Evolutionary conservation across 805 yeast genomes (phyloP).

Genomic region (Torulaspora maleeae): DNA sequence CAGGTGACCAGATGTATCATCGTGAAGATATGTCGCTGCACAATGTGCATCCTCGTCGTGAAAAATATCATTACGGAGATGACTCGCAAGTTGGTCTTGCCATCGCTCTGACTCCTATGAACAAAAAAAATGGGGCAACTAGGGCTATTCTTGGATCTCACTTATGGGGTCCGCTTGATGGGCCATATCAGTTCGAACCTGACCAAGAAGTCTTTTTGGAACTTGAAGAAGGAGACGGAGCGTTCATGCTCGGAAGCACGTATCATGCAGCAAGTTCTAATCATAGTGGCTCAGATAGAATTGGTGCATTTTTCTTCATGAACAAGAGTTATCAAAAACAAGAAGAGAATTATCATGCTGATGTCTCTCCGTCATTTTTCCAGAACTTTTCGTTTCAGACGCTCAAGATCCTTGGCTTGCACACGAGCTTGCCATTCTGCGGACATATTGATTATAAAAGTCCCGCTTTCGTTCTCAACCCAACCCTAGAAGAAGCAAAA

Average conservation of each 20-base stretch:
- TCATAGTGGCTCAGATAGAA: slow-evolving; percentile 28
- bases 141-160: slow-evolving; percentile 37
- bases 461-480: slow-evolving; percentile 10
- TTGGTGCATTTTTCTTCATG: slow-evolving; percentile 30
- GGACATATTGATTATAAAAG: slow-evolving; percentile 16
- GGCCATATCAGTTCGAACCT: slow-evolving; percentile 23
- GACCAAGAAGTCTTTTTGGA: slow-evolving; percentile 27
- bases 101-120: slow-evolving; percentile 17
- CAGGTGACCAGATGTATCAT: slow-evolving; percentile 27
- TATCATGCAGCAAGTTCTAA: slow-evolving; percentile 35
- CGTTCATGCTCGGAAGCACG: slow-evolving; percentile 32
- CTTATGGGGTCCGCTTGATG: slow-evolving; percentile 30
- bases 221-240: slow-evolving; percentile 33
- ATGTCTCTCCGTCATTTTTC: slow-evolving; percentile 1
- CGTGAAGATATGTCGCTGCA: slow-evolving; percentile 33
- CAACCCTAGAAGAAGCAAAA: slow-evolving; percentile 5
- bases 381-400: slow-evolving; percentile 7
- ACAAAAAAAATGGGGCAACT: slow-evolving; percentile 32
- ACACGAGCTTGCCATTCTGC: slow-evolving; percentile 14
- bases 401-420: slow-evolving; percentile 11
- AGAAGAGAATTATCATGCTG: slow-evolving; percentile 28
- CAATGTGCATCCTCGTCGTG: slow-evolving; percentile 20
- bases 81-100: slow-evolving; percentile 13
- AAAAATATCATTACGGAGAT: slow-evolving; percentile 12
- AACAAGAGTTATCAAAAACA: slow-evolving; percentile 29